Conservation (phyloP, 129 eudicot genomes). For the Smallanthus sonchifolius region DNA sequence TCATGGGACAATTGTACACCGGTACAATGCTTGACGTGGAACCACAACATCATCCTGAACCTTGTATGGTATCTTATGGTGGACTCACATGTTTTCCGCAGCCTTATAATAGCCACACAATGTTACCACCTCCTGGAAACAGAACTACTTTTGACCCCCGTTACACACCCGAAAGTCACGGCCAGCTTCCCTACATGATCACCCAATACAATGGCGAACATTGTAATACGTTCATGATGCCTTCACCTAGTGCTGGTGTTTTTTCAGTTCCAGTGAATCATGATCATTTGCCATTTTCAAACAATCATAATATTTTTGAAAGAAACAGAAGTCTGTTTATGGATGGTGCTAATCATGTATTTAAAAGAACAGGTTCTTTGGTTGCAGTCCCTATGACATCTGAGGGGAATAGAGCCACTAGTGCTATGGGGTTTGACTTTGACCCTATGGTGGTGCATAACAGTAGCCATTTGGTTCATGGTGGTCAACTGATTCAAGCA, state of each 20-base stretch:
- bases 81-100: constrained; percentile 46
- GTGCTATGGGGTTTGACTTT: constrained; percentile 29
- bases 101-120: constrained; percentile 33
- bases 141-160: constrained; percentile 40
- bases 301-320: constrained; percentile 39
- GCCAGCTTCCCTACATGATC: constrained; percentile 48
- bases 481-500: constrained; percentile 45
- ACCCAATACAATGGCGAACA: constrained; percentile 49
- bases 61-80: constrained; percentile 43
- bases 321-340: constrained; percentile 30
- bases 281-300: constrained; percentile 49
- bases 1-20: constrained; percentile 56
- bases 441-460: constrained; percentile 38
- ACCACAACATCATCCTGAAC: constrained; percentile 34
- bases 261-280: constrained; percentile 47
- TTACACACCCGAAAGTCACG: constrained; percentile 53
- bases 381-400: constrained; percentile 39
- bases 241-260: constrained; percentile 46
- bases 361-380: constrained; percentile 64
- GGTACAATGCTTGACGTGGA: constrained; percentile 48
- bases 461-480: constrained; percentile 46
- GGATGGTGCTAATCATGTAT: constrained; percentile 40
- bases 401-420: constrained; percentile 26
- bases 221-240: constrained; percentile 48
- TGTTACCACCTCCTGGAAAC: constrained; percentile 44